These are phyloP conservation scores for Crithidia expoeki DNA, from an alignment of 208 protist species.

Conservation along the genomic window DNA sequence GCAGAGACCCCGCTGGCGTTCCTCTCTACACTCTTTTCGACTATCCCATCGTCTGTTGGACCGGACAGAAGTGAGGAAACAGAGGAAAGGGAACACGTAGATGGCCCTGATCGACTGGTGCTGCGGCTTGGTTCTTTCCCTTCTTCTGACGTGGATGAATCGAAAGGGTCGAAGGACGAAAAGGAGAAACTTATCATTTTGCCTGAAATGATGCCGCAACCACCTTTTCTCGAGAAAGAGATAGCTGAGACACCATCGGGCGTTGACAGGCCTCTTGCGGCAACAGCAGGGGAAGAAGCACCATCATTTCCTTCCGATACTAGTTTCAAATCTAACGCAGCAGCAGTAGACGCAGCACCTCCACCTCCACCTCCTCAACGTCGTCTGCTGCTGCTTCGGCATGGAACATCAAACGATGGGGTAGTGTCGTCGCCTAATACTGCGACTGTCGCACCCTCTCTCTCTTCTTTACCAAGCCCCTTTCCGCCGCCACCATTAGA, in stretches of 20 bases:
- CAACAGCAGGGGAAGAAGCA: background rate
- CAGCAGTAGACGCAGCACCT: background rate
- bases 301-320: background rate
- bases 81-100: background rate
- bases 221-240: background rate
- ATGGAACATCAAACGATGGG: background rate
- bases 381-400: conserved; percentile 9
- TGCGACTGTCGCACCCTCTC: background rate
- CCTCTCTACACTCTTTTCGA: conserved; percentile 9
- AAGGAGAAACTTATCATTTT: background rate
- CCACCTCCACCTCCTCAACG: background rate
- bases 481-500: no score
- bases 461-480: background rate
- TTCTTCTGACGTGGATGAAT: background rate
- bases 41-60: conserved; percentile 9
- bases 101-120: conserved; percentile 17
- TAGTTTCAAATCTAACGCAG: background rate
- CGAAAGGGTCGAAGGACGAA: background rate
- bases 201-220: background rate
- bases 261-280: no score
- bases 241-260: background rate
- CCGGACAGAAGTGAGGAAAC: background rate
- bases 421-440: background rate
- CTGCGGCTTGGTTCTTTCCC: conserved; percentile 28
- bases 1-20: conserved; percentile 5